Conservation (phyloP, 495 filamentous ascomycete genomes). For the Acidiella bohemica region DNA sequence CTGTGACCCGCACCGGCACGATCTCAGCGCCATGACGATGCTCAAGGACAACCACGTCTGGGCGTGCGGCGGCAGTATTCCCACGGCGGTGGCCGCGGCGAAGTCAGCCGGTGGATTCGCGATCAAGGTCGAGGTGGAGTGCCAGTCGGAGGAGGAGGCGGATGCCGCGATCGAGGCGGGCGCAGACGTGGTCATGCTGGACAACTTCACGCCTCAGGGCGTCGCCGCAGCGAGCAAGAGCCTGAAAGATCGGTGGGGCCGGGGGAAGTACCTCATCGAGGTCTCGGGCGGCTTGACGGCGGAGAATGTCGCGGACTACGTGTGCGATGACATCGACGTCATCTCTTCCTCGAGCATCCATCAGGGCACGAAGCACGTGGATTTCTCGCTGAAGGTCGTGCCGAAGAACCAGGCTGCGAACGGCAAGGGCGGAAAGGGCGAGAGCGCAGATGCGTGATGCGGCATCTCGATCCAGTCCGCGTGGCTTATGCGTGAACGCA, state of each 20-base stretch:
- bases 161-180: slow-evolving; percentile 82
- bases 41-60: slow-evolving; percentile 97
- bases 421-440: slow-evolving; percentile 19
- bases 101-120: slow-evolving; percentile 76
- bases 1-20: slow-evolving; percentile 79
- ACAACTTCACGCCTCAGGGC: slow-evolving; percentile 74
- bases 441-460: slow-evolving; percentile 4
- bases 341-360: slow-evolving; percentile 93
- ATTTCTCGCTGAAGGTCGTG: slow-evolving; percentile 87
- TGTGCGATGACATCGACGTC: slow-evolving; percentile 83
- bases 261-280: slow-evolving; percentile 49
- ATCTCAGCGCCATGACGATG: slow-evolving; percentile 92
- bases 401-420: slow-evolving; percentile 20
- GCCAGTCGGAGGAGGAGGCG: slow-evolving; percentile 71
- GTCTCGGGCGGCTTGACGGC: slow-evolving; percentile 82
- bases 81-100: slow-evolving; percentile 56
- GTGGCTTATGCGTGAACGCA: too few species aligned
- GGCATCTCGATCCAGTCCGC: too few species aligned
- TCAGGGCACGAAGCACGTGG: slow-evolving; percentile 82
- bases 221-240: slow-evolving; percentile 54
- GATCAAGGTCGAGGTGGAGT: slow-evolving; percentile 93
- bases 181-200: slow-evolving; percentile 92
- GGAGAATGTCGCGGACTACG: slow-evolving; percentile 67
- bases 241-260: slow-evolving; percentile 62
- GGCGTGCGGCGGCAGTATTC: slow-evolving; percentile 62